These are phyloP conservation scores for Talaromyces adpressus DNA, from an alignment of 495 filamentous ascomycete genomes.

Conservation along the genomic window DNA sequence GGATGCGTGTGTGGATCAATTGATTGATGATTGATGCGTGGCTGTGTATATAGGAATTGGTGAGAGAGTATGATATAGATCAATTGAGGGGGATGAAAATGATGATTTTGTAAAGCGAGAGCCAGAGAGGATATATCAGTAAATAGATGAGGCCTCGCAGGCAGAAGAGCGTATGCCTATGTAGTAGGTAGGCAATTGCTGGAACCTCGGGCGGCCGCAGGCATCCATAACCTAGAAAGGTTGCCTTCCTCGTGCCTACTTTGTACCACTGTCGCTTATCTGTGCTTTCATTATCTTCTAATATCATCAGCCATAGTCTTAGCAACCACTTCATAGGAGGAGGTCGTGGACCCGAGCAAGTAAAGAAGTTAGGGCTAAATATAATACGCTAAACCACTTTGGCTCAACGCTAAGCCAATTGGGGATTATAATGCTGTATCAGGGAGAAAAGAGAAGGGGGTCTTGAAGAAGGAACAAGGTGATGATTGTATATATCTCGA, in stretches of 20 bases:
- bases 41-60: background rate
- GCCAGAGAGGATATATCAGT: background rate
- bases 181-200: background rate
- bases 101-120: background rate
- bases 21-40: background rate
- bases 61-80: background rate
- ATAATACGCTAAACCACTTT: no score
- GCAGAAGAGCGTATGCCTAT: background rate
- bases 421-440: no score
- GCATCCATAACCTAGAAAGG: background rate
- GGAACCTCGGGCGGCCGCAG: background rate
- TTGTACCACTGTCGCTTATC: background rate
- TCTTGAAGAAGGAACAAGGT: no score
- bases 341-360: background rate
- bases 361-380: background rate
- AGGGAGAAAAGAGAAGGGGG: no score
- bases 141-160: background rate
- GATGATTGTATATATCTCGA: no score
- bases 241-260: background rate
- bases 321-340: background rate
- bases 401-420: background rate
- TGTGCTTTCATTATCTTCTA: no score
- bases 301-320: no score
- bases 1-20: background rate
- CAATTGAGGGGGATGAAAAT: background rate